A percentile compares a stretch with the other conserved stretches of the same genome.
These are phyloP conservation scores for Ascochyta viciae-villosae DNA, from an alignment of 2,329 filamentous ascomycete genomes.

Conservation along the genomic window DNA sequence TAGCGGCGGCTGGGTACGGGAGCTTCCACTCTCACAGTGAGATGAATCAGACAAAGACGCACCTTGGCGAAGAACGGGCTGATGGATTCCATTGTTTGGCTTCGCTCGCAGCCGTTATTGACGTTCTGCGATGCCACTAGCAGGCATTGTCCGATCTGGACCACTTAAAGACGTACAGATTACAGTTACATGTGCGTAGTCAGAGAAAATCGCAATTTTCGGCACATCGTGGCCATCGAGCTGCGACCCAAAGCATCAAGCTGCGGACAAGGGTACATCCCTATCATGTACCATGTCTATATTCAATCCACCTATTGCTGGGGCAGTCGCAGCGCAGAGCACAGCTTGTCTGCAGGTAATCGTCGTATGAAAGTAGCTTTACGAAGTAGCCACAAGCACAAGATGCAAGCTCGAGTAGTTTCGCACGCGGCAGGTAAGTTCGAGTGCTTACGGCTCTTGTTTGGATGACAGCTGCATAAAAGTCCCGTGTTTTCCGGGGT, in stretches of 20 bases:
- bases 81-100: constrained; percentile 5
- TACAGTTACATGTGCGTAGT: constrained; percentile 24
- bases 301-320: not conserved
- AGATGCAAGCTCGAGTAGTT: constrained; percentile 1
- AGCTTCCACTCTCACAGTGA: constrained; percentile 16
- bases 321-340: not conserved
- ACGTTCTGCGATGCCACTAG: constrained; percentile 6
- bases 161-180: constrained; percentile 15
- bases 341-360: constrained; percentile 23
- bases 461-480: constrained; percentile 18
- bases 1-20: constrained; percentile 30
- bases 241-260: not conserved
- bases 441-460: not conserved
- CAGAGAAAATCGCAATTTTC: constrained; percentile 3
- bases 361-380: constrained; percentile 12
- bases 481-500: constrained; percentile 4
- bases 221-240: constrained; percentile 6
- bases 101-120: constrained; percentile 1
- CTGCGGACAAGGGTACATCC: constrained; percentile 1
- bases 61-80: constrained; percentile 11
- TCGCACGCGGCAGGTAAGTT: constrained; percentile 12
- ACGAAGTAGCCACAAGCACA: constrained; percentile 9
- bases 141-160: constrained; percentile 15
- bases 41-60: not conserved
- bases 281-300: not conserved